Evolutionary conservation across 331 rosid genomes (phyloP).

Genomic region (Quercus lobata): DNA sequence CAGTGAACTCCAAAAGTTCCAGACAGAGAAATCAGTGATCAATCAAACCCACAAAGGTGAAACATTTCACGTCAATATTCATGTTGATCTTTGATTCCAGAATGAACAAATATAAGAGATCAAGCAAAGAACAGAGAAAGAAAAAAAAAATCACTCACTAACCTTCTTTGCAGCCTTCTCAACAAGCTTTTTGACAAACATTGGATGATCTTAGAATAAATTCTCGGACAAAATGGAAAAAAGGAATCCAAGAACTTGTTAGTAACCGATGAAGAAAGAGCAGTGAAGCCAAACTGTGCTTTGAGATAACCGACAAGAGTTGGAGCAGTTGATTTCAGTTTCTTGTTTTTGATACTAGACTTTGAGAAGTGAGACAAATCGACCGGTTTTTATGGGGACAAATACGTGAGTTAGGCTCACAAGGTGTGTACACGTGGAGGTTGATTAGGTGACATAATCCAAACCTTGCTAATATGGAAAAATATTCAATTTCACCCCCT

Average conservation of each 20-base stretch:
- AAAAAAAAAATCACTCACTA: background rate
- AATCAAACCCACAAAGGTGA: background rate
- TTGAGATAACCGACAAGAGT: slow-evolving; percentile 47
- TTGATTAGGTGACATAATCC: slow-evolving; percentile 9
- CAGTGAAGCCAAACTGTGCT: slow-evolving; percentile 20
- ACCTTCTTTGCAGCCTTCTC: slow-evolving; percentile 93
- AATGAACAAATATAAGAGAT: background rate
- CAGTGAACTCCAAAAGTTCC: background rate
- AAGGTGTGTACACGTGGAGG: slow-evolving; percentile 32
- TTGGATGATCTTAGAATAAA: slow-evolving; percentile 18
- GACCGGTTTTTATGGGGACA: slow-evolving; percentile 24
- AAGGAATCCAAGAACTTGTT: background rate
- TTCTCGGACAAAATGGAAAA: background rate
- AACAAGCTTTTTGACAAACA: slow-evolving; percentile 81
- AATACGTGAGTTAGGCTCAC: slow-evolving; percentile 21
- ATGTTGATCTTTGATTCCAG: background rate
- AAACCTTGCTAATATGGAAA: background rate
- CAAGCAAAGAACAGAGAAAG: background rate
- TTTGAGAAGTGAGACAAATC: slow-evolving; percentile 3
- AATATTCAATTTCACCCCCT: no score
- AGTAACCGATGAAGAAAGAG: background rate
- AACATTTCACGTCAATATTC: background rate
- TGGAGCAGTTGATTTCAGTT: slow-evolving; percentile 35
- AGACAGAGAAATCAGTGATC: background rate
- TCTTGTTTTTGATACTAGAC: background rate